A percentile compares a stretch with the other conserved stretches of the same genome.
phyloP scores from a whole-genome alignment of 352 stramenopile genomes.

The Achlya hypogyna region DNA sequence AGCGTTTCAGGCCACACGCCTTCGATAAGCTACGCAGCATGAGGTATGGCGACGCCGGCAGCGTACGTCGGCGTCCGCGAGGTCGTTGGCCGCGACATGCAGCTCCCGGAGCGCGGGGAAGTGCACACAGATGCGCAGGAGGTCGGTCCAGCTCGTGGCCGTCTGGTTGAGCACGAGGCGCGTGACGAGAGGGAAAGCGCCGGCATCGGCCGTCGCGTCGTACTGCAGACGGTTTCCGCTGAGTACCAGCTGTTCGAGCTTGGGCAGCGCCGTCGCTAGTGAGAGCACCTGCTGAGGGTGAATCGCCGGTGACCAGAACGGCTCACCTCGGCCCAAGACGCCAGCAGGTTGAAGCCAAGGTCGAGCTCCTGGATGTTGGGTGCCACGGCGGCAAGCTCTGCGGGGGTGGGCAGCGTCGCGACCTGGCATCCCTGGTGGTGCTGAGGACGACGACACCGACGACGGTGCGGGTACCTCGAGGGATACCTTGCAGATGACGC shows the following conservation, averaged over 20 bases:
- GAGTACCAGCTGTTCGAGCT: slow-evolving; percentile 62
- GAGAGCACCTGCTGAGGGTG: slow-evolving; percentile 3
- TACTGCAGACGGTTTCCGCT: slow-evolving; percentile 52
- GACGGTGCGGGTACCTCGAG: slow-evolving; percentile 21
- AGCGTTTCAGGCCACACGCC: slow-evolving; percentile 29
- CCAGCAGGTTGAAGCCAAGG: slow-evolving; percentile 63
- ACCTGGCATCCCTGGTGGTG: slow-evolving; percentile 39
- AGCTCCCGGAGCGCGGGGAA: slow-evolving; percentile 52
- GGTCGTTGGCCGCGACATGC: slow-evolving; percentile 46
- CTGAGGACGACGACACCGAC: too few relatives aligned
- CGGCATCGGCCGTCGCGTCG: background rate
- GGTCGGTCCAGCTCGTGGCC: slow-evolving; percentile 27
- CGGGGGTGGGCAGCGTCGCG: slow-evolving; percentile 26
- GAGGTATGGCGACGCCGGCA: background rate
- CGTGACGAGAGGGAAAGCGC: slow-evolving; percentile 36
- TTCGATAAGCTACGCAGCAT: slow-evolving; percentile 10
- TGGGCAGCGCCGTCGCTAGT: slow-evolving; percentile 32
- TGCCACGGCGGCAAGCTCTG: slow-evolving; percentile 30
- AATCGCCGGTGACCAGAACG: background rate
- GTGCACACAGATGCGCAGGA: slow-evolving; percentile 36
- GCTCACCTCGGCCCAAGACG: slow-evolving; percentile 43
- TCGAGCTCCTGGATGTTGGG: slow-evolving; percentile 64
- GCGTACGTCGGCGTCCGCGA: slow-evolving; percentile 35
- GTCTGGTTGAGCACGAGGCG: slow-evolving; percentile 69
- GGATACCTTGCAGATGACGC: slow-evolving; percentile 69